Conservation (phyloP, 2,329 filamentous ascomycete species). For the Apiospora phragmitis region DNA sequence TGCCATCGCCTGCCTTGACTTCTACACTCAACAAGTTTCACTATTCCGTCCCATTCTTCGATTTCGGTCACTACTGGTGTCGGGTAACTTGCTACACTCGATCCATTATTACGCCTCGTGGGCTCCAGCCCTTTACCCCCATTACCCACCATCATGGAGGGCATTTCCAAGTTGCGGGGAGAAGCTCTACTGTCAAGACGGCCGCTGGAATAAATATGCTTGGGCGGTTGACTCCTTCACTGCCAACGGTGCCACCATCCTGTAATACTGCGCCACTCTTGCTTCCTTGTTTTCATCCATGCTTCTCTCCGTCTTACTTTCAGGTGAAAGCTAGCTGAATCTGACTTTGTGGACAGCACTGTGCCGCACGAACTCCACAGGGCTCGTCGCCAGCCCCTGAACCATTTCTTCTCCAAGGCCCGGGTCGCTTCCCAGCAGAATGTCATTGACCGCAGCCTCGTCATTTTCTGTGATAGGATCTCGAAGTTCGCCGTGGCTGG, state of each 20-base stretch:
- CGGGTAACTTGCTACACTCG: too few relatives aligned
- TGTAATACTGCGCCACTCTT: not conserved
- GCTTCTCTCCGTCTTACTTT: too few relatives aligned
- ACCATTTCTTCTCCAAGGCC: constrained; percentile 34
- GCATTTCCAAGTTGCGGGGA: constrained; percentile 16
- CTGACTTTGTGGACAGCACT: constrained; percentile 17
- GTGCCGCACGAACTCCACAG: constrained; percentile 34
- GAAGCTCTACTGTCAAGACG: constrained; percentile 35
- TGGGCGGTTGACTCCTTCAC: not conserved
- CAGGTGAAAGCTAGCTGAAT: not conserved
- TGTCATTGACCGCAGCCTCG: constrained; percentile 15
- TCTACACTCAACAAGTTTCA: too few relatives aligned
- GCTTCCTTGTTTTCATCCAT: not conserved
- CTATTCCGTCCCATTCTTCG: too few relatives aligned
- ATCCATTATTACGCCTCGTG: too few relatives aligned
- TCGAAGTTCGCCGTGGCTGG: not conserved
- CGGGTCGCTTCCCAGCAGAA: constrained; percentile 24
- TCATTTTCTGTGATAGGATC: constrained; percentile 13
- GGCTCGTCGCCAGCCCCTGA: constrained; percentile 29
- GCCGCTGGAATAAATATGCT: constrained; percentile 29
- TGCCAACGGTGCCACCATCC: not conserved
- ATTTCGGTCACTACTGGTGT: too few relatives aligned
- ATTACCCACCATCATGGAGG: too few relatives aligned
- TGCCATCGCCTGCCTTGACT: too few relatives aligned
- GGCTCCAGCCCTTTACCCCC: too few relatives aligned